Conservation (phyloP, 768 basidiomycete species). For the Cystobasidium onofrii region DNA sequence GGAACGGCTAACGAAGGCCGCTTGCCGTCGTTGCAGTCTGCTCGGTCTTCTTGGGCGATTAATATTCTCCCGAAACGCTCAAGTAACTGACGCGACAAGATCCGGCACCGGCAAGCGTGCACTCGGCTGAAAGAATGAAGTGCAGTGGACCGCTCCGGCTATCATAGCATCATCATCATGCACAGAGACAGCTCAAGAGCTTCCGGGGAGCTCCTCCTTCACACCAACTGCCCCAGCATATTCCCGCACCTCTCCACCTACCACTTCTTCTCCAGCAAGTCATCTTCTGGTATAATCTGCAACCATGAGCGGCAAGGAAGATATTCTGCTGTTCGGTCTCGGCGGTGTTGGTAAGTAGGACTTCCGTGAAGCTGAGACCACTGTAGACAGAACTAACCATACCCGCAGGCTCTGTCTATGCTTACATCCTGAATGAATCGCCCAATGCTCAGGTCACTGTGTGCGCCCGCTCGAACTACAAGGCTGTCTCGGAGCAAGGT, state of each 20-base stretch:
- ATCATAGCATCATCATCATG: neutral
- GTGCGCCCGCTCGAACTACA: conserved; percentile 42
- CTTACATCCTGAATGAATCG: conserved; percentile 26
- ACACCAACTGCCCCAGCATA: neutral
- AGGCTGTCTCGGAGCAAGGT: conserved; percentile 38
- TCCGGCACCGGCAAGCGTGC: neutral
- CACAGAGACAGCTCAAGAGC: neutral
- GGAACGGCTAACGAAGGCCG: neutral
- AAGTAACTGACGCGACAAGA: too few species aligned
- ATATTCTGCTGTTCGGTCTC: conserved; percentile 28
- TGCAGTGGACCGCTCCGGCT: neutral
- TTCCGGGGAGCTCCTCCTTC: neutral
- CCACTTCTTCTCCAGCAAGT: neutral
- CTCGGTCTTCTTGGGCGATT: neutral
- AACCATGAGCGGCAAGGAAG: neutral
- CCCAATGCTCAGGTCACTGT: conserved; percentile 24
- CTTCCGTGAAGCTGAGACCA: too few species aligned
- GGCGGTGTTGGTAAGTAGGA: conserved; percentile 23
- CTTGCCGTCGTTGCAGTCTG: neutral
- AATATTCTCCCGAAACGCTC: too few species aligned
- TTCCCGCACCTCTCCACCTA: too few species aligned
- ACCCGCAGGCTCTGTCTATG: conserved; percentile 23
- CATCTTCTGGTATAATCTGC: neutral
- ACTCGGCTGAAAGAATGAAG: neutral
- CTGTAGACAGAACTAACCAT: neutral